Evolutionary conservation across 306 rosid genomes (phyloP).

Genomic region (Dalbergia cultrata): DNA sequence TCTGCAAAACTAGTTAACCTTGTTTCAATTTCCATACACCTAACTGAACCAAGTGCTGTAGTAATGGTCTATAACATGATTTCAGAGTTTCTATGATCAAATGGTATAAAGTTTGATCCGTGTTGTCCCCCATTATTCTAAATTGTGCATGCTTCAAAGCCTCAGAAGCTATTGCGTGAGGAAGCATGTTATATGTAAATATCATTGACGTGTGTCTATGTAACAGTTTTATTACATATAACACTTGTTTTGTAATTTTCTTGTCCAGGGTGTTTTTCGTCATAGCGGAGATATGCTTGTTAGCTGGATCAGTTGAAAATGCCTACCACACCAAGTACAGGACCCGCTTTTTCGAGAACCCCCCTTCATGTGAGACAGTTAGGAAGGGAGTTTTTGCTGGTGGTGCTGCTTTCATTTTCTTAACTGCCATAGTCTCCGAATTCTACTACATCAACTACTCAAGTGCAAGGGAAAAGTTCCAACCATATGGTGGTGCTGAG

Average conservation of each 20-base stretch:
- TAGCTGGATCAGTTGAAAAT: constrained; percentile 92
- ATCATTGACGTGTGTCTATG: too few relatives aligned
- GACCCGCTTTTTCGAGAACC: constrained; percentile 42
- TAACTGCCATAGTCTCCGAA: constrained; percentile 73
- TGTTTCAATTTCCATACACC: constrained; percentile 19
- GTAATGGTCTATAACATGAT: too few relatives aligned
- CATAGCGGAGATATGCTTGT: constrained; percentile 89
- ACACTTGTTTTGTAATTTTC: constrained; percentile 1
- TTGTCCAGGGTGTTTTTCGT: constrained; percentile 81
- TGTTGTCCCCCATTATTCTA: too few relatives aligned
- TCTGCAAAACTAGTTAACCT: constrained; percentile 20
- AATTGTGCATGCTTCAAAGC: too few relatives aligned
- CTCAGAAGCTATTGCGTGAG: too few relatives aligned
- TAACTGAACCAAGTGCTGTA: not conserved
- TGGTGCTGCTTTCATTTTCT: constrained; percentile 84
- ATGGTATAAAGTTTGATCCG: too few relatives aligned
- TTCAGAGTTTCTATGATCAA: too few relatives aligned
- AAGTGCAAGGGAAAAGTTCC: constrained; percentile 78
- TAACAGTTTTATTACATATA: too few relatives aligned
- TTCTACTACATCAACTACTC: constrained; percentile 89
- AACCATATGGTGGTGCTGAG: constrained; percentile 75
- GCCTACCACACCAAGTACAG: constrained; percentile 94
- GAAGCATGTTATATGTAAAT: too few relatives aligned
- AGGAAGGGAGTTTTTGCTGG: constrained; percentile 95
- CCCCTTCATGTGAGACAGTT: constrained; percentile 74